Evolutionary conservation across 805 yeast genomes (phyloP), one percentile per base, ranked within the genome.

Genomic region (Candida verbasci): DNA sequence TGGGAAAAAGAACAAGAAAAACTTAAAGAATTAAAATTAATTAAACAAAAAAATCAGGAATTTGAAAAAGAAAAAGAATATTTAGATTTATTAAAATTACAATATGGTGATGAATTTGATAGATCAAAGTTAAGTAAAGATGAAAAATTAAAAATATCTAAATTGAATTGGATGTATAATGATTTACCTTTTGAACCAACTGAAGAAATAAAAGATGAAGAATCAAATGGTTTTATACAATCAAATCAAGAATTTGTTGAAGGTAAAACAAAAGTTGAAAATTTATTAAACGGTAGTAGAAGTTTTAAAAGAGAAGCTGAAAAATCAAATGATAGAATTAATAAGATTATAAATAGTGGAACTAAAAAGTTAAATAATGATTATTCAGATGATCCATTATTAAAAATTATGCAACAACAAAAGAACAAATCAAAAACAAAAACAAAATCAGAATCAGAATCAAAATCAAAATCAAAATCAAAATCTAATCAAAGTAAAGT

Each of bases 121-220:
- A 18, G 29, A 18, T 35, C 37, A 12, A 37, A 41, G 2, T 54
- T 42, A 62, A 74, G 46, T 45, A 54, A 46, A 49, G 53, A 44
- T 38, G 68, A 40, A 51, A 58, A 37, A 61, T 42, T 65, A 21
- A 60, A 62, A 42, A 41, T 67, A 18, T 63, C 70, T 37, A 74
- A 81, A 34, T 65, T 87, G 16, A 82, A 76, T 29, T 89, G 97
- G 97, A 91, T 91, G 95, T 89, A 89, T 52, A 74, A 81, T 10
- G 77, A 70, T 16, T 73, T 69, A 11, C 66, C 76, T 2, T 49
- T 52, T 3, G 42, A 53, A 6, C 48, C 47, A 6, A 35, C 35
- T 17, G 46, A 45, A 5, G 49, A 43, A 1, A 51, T 47, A 4
- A 46, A 49, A 5, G 52, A 44, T 7, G 55, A 52, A 23, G 58